Evolutionary conservation across 108 stramenopile species (phyloP), one percentile per base, ranked within the genome.

Genomic region (Cyclostephanos invisitatus): DNA sequence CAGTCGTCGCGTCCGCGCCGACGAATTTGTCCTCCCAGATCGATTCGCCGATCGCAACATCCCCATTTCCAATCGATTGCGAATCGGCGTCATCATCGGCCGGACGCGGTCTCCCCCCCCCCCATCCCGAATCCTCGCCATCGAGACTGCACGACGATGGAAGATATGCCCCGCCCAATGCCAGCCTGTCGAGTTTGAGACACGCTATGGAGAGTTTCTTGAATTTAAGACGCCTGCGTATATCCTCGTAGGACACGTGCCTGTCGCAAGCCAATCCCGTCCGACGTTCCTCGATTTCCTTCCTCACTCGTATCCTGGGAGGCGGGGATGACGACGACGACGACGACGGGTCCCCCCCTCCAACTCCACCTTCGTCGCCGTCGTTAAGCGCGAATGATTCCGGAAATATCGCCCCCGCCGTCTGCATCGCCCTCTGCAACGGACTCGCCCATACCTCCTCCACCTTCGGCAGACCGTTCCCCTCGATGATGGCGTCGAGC

Each of bases 361-460:
- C 32, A 5, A 35, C 9, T 15, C 29, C 27, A 25, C 24, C 25
- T n/a, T 22, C 15, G 1, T 25, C 15, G 6, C n/a, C 37, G 15
- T 32, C 21, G 8, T 50, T 28, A 6, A 49, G 3, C 28, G 64
- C 48, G 22, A 28, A 49, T 7, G 68, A 42, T 8, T 76, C 56
- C 1, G 84, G 81, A 62, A 82, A 83, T 12, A 87, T 46, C 14
- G 54, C 64, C 7, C 73, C 73, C n/a, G 83, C 81, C 1, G 89
- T 89, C 51, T 85, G 76, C 56, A 89, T 62, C 10, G 82, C 77
- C 22, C 89, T 68, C 25, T 81, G 72, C 27, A 89, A 58, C 14
- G 89, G 89, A 22, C 74, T 77, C 14, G 83, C 80, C 67, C 86
- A 74, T 14, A 83, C 85, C 70, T 87, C 83, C 18, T 80, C 68